Evolutionary conservation across 1,284 basidiomycete species (phyloP).

Genomic region (Tilletia setariae): DNA sequence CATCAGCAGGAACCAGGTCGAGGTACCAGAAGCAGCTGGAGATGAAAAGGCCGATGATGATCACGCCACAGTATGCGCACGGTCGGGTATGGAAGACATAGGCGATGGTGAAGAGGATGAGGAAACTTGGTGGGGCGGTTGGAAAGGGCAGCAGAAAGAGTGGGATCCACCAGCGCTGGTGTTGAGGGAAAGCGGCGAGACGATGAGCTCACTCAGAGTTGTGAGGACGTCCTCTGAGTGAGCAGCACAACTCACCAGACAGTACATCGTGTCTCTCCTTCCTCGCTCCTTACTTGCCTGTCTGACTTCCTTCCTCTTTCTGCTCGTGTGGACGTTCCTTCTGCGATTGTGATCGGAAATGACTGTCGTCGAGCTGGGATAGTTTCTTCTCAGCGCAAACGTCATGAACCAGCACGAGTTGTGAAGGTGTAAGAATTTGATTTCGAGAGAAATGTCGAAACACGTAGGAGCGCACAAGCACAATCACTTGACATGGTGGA

Average conservation of each 20-base stretch:
- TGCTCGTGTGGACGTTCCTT: not conserved
- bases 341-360: not conserved
- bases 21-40: conserved; percentile 38
- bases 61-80: conserved; percentile 46
- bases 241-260: not conserved
- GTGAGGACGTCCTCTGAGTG: not conserved
- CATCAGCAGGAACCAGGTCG: conserved; percentile 5
- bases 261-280: conserved; percentile 2
- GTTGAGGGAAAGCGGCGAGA: not conserved
- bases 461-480: no score
- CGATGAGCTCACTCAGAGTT: not conserved
- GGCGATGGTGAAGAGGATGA: conserved; percentile 42
- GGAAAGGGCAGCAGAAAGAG: conserved; percentile 46
- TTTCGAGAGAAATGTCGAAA: no score
- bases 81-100: conserved; percentile 43
- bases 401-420: no score
- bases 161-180: conserved; percentile 45
- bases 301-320: not conserved
- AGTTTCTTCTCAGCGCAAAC: no score
- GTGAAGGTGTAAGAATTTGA: no score
- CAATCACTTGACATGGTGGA: no score
- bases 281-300: not conserved
- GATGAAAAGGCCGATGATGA: conserved; percentile 38
- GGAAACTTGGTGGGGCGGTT: conserved; percentile 39
- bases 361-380: no score